phyloP scores from a whole-genome alignment of 202 grass and related monocot genomes.

The Tripidium arundinaceum region DNA sequence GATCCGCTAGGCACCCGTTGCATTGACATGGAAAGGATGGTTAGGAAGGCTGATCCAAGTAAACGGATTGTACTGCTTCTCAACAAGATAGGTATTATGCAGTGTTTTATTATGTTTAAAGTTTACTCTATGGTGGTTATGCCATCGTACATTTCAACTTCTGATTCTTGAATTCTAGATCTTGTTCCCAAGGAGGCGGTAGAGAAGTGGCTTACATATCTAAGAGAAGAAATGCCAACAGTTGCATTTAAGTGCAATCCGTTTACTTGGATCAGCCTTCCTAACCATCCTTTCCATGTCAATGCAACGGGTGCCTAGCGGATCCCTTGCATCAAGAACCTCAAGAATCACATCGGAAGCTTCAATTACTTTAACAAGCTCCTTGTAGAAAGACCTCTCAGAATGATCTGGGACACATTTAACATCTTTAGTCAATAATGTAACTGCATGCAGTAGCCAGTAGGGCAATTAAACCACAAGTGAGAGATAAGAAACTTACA shows the following conservation, averaged over 20 bases:
- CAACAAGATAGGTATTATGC: no score
- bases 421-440: constrained; percentile 11
- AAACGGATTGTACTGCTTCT: constrained; percentile 86
- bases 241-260: constrained; percentile 82
- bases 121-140: no score
- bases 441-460: neutral
- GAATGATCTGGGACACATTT: constrained; percentile 63
- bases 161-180: no score
- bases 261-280: constrained; percentile 70
- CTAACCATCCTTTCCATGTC: constrained; percentile 91
- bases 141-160: no score
- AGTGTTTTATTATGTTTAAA: no score
- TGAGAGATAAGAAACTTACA: constrained; percentile 33
- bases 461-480: neutral
- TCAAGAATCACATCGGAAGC: constrained; percentile 86
- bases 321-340: constrained; percentile 92
- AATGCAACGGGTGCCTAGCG: constrained; percentile 70
- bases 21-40: constrained; percentile 87
- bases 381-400: constrained; percentile 95
- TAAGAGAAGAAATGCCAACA: no score
- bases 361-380: constrained; percentile 95
- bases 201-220: no score
- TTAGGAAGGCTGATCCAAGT: constrained; percentile 65
- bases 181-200: no score
- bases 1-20: constrained; percentile 80